Conservation (phyloP, 192 early-diverging fungal genomes). For the Gigaspora rosea region DNA sequence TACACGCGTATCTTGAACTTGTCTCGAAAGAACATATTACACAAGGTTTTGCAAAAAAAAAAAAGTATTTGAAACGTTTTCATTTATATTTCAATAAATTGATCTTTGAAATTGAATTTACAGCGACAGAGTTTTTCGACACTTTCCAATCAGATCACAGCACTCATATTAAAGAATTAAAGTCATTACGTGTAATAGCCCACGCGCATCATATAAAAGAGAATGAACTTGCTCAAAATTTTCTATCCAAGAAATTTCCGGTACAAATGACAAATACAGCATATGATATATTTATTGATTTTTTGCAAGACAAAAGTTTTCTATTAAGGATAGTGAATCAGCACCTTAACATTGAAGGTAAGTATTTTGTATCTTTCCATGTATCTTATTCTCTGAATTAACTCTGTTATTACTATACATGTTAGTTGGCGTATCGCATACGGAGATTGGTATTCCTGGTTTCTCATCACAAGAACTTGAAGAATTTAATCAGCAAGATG, state of each 20-base stretch:
- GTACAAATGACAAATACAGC: constrained; percentile 84
- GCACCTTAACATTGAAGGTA: constrained; percentile 78
- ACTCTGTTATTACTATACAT: background rate
- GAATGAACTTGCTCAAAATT: constrained; percentile 80
- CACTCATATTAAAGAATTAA: constrained; percentile 73
- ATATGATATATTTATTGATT: constrained; percentile 86
- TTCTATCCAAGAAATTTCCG: constrained; percentile 81
- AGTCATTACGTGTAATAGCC: constrained; percentile 66
- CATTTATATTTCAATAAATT: background rate
- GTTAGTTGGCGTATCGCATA: constrained; percentile 8
- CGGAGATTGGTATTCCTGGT: constrained; percentile 65
- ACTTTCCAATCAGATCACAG: constrained; percentile 79
- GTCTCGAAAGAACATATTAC: constrained; percentile 55
- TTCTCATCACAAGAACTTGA: constrained; percentile 72
- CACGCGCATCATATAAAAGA: constrained; percentile 74
- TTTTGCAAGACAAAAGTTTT: constrained; percentile 87
- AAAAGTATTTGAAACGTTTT: background rate
- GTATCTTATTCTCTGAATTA: background rate
- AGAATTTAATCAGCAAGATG: constrained; percentile 77
- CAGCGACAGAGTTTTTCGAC: constrained; percentile 77
- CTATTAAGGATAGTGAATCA: constrained; percentile 91
- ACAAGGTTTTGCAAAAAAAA: constrained; percentile 46
- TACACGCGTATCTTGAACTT: constrained; percentile 88
- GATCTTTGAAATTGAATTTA: background rate
- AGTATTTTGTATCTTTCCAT: background rate